Evolutionary conservation across 176 grass and related monocot genomes (phyloP).

Genomic region (Lolium rigidum): DNA sequence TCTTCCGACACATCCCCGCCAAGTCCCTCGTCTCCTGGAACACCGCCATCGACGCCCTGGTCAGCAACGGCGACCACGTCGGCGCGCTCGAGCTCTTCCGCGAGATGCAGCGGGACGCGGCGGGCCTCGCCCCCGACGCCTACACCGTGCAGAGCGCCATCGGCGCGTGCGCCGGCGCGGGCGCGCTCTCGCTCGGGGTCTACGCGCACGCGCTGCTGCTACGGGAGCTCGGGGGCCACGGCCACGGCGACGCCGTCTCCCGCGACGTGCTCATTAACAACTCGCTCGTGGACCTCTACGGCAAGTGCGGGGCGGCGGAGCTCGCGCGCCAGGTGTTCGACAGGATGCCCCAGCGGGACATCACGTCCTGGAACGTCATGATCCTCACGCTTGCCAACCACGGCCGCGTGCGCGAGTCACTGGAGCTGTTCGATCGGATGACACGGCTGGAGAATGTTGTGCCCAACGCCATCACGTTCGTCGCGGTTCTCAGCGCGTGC

Average conservation of each 20-base stretch:
- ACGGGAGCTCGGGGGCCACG: conserved; percentile 47
- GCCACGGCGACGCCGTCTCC: conserved; percentile 37
- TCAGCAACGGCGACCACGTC: conserved; percentile 69
- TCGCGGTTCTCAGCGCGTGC: conserved; percentile 73
- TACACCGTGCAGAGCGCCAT: conserved; percentile 90
- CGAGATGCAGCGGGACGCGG: conserved; percentile 57
- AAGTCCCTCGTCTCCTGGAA: conserved; percentile 88
- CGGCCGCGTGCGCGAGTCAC: conserved; percentile 50
- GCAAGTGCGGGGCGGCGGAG: conserved; percentile 72
- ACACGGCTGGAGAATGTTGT: conserved; percentile 12
- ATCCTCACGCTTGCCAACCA: conserved; percentile 82
- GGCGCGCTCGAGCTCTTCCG: conserved; percentile 64
- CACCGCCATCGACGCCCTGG: conserved; percentile 71
- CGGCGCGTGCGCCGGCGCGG: conserved; percentile 60
- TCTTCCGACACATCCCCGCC: conserved; percentile 63
- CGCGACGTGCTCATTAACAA: conserved; percentile 83
- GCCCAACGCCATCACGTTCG: conserved; percentile 80
- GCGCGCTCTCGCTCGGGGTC: conserved; percentile 69
- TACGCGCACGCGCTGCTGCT: conserved; percentile 80
- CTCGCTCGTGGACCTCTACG: conserved; percentile 76
- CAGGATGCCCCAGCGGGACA: conserved; percentile 65
- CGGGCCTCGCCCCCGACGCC: conserved; percentile 55
- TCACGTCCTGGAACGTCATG: conserved; percentile 84
- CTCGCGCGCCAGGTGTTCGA: conserved; percentile 78
- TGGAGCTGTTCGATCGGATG: conserved; percentile 67